A percentile compares a stretch with the other conserved stretches of the same genome.
These are phyloP conservation scores for Sisymbrium altissimum DNA, from an alignment of 345 rosid genomes.

Conservation along the genomic window DNA sequence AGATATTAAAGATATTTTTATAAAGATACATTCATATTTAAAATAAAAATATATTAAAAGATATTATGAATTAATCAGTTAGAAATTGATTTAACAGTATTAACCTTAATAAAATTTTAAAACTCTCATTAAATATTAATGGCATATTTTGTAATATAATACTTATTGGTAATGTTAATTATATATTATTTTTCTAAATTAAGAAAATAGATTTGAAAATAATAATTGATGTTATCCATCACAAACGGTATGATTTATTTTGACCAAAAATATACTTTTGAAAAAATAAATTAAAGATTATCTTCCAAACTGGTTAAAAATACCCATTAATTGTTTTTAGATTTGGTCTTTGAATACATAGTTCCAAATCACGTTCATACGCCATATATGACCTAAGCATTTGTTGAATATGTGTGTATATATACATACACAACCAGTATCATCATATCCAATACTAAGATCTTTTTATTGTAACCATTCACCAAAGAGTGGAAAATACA, in stretches of 20 bases:
- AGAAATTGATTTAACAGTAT: no score
- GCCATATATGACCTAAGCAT: background rate
- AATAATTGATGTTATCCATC: no score
- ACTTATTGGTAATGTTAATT: no score
- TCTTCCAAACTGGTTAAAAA: background rate
- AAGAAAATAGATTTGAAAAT: no score
- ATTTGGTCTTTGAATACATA: background rate
- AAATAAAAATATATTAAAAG: no score
- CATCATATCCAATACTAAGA: background rate
- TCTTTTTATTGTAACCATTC: background rate
- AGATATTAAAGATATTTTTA: no score
- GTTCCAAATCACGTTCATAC: background rate
- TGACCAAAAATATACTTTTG: background rate
- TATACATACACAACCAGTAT: background rate
- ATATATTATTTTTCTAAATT: no score
- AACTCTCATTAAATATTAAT: no score
- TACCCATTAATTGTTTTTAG: background rate
- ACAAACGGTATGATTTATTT: background rate
- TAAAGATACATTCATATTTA: no score
- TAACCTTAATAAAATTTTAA: no score
- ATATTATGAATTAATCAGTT: no score
- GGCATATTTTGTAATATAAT: no score
- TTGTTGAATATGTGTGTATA: background rate
- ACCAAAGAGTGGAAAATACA: background rate
- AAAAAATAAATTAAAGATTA: background rate